Evolutionary conservation across 2,329 filamentous ascomycete species (phyloP), one percentile per base, ranked within the genome.

Genomic region (Periconia sp.): DNA sequence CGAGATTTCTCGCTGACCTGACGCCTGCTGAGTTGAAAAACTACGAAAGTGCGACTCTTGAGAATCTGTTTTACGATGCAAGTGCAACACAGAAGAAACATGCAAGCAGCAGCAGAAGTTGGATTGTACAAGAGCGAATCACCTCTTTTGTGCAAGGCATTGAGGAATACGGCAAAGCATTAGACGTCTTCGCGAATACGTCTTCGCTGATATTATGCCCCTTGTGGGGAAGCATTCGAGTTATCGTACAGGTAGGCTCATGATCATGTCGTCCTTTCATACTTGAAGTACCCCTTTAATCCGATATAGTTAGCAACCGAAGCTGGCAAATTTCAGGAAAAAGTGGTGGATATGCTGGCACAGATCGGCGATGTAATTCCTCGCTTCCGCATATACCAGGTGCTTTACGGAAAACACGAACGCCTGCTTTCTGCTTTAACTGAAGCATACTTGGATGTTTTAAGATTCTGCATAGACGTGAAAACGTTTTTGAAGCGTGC

Each of bases 31-130:
- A 65, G 15, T 45, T 27, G 13, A 6, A 37, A n/a, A 35, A 23
- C 14, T 66, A 59, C 50, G 35, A 58, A 15, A 41, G 53, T 35
- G 62, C 62, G 23, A 66, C 56, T 2, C 50, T 55, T 2, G 63
- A 68, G 40, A 65, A 61, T 45, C 15, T 63, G 6, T 65, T 66
- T 53, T 66, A 65, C 40, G 43, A 54, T 27, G 61, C 64, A 6
- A 65, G 59, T 42, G 41, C 52, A 35, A 41, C 57, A 9, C 57
- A 68, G 43, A 61, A 59, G 40, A 53, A 33, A 27, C 53, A 65
- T 48, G 52, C 53, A n/a, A 23, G 47, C 7, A 46, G 45, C 2
- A 65, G 61, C 51, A 55, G 35, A 17, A 46, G 31, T 15, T 61
- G 58, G 49, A 37, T 52, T 0, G 15, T 60, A 13, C 64, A 63